phyloP scores from a whole-genome alignment of 192 early-diverging fungal species.

The Kickxella alabastrina region DNA sequence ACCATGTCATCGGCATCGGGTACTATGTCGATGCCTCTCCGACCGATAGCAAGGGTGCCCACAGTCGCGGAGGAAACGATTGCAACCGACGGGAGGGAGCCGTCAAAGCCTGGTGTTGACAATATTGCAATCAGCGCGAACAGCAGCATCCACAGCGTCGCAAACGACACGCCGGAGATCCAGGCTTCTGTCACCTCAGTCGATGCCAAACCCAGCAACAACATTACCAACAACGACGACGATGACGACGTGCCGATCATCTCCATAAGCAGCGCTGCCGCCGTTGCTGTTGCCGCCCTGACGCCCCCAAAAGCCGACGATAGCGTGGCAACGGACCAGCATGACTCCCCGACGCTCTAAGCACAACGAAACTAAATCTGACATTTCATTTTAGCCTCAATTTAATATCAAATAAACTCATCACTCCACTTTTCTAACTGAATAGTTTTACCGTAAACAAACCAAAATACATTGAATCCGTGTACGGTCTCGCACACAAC shows the following conservation, averaged over 20 bases:
- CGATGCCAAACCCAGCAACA: neutral
- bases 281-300: neutral
- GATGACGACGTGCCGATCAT: constrained; percentile 1
- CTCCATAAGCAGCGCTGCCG: neutral
- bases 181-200: no score
- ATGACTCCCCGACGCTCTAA: no score
- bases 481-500: no score
- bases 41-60: no score
- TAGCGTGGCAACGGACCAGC: no score
- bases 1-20: constrained; percentile 10
- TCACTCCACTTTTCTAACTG: no score
- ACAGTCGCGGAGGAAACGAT: neutral
- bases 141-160: constrained; percentile 1
- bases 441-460: no score
- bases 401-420: no score
- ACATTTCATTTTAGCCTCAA: no score
- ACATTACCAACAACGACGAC: neutral
- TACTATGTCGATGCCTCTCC: constrained; percentile 8
- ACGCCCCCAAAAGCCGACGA: neutral
- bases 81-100: neutral
- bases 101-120: neutral
- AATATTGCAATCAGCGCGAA: neutral
- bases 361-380: no score
- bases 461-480: no score
- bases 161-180: no score